phyloP scores from a whole-genome alignment of 805 yeast species.

The Saccharomycopsis schoenii region DNA sequence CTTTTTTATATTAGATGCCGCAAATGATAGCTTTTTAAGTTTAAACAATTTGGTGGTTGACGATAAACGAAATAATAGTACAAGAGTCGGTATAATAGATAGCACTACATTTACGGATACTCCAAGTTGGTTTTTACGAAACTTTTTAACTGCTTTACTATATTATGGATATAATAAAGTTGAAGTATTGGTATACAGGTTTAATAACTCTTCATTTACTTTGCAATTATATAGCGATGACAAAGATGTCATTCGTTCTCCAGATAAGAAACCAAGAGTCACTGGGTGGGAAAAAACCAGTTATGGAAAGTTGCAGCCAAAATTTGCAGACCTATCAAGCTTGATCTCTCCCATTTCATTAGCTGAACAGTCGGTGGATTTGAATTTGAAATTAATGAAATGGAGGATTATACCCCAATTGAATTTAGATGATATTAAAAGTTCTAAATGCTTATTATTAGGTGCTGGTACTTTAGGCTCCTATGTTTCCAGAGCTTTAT shows the following conservation, averaged over 20 bases:
- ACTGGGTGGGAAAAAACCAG: constrained; percentile 89
- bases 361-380: constrained; percentile 86
- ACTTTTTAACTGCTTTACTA: constrained; percentile 40
- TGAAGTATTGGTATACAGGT: constrained; percentile 32
- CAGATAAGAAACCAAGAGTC: constrained; percentile 30
- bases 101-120: constrained; percentile 26
- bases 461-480: constrained; percentile 97
- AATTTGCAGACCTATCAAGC: constrained; percentile 71
- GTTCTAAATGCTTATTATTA: constrained; percentile 59
- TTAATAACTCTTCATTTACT: constrained; percentile 25
- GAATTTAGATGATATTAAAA: constrained; percentile 53
- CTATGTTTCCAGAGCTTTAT: constrained; percentile 71
- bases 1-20: constrained; percentile 23
- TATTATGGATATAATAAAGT: constrained; percentile 29
- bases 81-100: constrained; percentile 32
- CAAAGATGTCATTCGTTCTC: constrained; percentile 1
- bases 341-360: constrained; percentile 72
- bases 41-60: constrained; percentile 19
- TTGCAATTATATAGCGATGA: constrained; percentile 19
- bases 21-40: constrained; percentile 11
- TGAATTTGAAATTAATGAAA: constrained; percentile 86
- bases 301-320: constrained; percentile 68
- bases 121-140: constrained; percentile 49
- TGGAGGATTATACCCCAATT: constrained; percentile 89
- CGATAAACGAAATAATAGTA: constrained; percentile 17